phyloP scores from a whole-genome alignment of 176 grass and related monocot genomes.

The Raddia guianensis region DNA sequence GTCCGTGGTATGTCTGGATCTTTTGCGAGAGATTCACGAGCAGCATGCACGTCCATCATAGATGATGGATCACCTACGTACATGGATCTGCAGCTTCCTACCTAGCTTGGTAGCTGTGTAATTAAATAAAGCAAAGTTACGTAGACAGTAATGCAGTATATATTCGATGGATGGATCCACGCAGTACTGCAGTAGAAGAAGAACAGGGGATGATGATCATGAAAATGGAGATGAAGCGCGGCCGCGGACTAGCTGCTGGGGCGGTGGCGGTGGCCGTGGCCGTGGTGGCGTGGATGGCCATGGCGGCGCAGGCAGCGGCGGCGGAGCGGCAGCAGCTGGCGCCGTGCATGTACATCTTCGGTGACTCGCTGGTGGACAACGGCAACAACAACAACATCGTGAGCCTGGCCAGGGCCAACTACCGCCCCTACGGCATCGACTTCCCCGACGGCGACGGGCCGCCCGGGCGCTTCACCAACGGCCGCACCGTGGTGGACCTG shows the following conservation, averaged over 20 bases:
- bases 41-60: too few species aligned
- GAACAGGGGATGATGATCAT: too few species aligned
- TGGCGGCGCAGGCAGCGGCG: background rate
- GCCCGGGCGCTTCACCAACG: constrained; percentile 87
- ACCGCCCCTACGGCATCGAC: constrained; percentile 84
- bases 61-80: too few species aligned
- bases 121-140: too few species aligned
- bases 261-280: background rate
- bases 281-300: background rate
- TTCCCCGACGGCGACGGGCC: constrained; percentile 66
- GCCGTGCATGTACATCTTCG: constrained; percentile 92
- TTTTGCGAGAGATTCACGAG: too few species aligned
- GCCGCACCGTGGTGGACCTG: constrained; percentile 83
- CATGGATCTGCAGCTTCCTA: too few species aligned
- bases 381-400: constrained; percentile 91
- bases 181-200: too few species aligned
- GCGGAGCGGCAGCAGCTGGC: constrained; percentile 28
- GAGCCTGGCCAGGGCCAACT: constrained; percentile 85
- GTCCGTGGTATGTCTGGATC: too few species aligned
- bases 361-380: constrained; percentile 89
- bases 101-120: too few species aligned
- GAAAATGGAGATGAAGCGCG: too few species aligned
- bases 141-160: too few species aligned
- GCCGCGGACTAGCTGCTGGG: background rate
- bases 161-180: too few species aligned